These are phyloP conservation scores for Flaveria floridana DNA, from an alignment of 140 eudicot species.

Conservation along the genomic window DNA sequence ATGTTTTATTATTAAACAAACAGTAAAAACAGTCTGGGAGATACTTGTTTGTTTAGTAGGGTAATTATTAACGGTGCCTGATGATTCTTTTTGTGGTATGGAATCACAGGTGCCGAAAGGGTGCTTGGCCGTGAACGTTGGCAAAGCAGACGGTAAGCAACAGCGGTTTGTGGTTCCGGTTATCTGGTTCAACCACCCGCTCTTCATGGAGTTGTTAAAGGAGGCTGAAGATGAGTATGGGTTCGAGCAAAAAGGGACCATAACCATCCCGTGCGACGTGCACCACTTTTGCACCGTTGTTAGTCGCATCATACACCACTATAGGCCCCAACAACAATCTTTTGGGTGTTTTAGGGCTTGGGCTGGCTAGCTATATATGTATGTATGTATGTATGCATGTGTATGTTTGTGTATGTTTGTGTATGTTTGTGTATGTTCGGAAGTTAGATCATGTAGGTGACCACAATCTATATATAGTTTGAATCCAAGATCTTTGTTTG, in stretches of 20 bases:
- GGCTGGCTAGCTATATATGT: constrained; percentile 25
- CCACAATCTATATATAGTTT: neutral
- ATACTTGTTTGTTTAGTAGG: too few species aligned
- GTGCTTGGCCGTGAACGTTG: constrained; percentile 53
- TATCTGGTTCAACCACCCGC: constrained; percentile 47
- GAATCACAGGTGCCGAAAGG: constrained; percentile 46
- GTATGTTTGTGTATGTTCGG: neutral
- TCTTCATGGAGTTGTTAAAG: constrained; percentile 46
- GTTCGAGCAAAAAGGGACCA: constrained; percentile 54
- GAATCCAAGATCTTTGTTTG: neutral
- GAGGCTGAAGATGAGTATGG: constrained; percentile 61
- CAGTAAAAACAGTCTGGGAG: too few species aligned
- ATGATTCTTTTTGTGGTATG: neutral
- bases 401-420: too few species aligned
- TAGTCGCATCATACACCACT: constrained; percentile 31
- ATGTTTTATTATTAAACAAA: too few species aligned
- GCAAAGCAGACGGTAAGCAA: constrained; percentile 39
- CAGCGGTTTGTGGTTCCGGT: constrained; percentile 58
- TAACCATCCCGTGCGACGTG: constrained; percentile 51
- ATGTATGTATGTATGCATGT: neutral
- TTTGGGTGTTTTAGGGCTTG: constrained; percentile 54
- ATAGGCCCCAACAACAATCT: neutral
- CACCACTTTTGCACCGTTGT: constrained; percentile 42
- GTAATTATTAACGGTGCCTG: neutral
- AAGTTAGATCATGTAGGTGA: neutral